phyloP scores from a whole-genome alignment of 139 green algal genomes.

The Chlamydomonas incerta region DNA sequence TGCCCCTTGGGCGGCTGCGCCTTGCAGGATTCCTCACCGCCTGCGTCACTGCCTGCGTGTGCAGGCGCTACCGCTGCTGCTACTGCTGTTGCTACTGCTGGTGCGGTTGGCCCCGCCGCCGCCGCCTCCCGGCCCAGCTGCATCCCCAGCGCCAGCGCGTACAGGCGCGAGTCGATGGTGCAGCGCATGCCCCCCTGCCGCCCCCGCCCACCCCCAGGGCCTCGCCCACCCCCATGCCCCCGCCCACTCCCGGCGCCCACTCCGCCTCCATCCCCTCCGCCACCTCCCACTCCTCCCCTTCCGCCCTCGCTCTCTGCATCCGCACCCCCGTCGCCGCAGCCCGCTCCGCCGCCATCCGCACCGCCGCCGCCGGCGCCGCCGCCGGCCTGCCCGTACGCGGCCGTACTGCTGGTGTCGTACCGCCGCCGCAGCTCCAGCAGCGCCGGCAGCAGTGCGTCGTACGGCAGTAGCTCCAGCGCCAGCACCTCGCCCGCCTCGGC shows the following conservation, averaged over 20 bases:
- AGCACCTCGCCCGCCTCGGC: constrained; percentile 21
- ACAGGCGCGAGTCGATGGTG: constrained; percentile 21
- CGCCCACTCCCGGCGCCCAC: too few species aligned
- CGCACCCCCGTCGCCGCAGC: too few species aligned
- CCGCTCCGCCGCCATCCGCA: neutral
- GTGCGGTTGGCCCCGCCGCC: too few species aligned
- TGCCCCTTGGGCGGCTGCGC: too few species aligned
- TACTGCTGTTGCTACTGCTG: neutral
- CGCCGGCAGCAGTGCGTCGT: neutral
- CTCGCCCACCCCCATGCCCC: too few species aligned
- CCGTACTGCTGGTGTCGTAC: neutral
- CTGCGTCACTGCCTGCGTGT: neutral
- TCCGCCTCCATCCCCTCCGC: too few species aligned
- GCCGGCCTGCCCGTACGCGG: too few species aligned
- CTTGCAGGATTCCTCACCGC: too few species aligned
- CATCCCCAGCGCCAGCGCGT: constrained; percentile 17
- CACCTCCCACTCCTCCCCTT: too few species aligned
- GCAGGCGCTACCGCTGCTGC: neutral
- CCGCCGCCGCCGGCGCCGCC: too few species aligned
- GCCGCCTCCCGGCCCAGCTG: neutral
- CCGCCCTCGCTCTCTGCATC: too few species aligned
- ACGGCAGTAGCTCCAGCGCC: constrained; percentile 13
- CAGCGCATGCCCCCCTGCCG: neutral
- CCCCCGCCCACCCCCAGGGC: too few species aligned
- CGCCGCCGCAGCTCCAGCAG: neutral